These are phyloP conservation scores for Kalmusia sp. DNA, from an alignment of 2,329 filamentous ascomycete genomes.

Conservation along the genomic window DNA sequence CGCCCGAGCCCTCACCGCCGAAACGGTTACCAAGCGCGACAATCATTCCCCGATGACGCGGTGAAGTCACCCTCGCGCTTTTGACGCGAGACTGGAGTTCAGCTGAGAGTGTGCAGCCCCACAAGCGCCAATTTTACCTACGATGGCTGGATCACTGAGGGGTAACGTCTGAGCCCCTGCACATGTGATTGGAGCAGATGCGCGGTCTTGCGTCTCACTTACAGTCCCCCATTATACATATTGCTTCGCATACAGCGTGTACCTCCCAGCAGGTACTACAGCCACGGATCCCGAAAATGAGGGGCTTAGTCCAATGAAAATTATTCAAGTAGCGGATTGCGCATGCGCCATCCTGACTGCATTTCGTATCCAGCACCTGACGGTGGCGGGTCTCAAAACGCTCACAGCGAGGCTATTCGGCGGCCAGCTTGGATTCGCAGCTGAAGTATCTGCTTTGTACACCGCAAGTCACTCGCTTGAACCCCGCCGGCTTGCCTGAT, in stretches of 20 bases:
- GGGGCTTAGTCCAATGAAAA: slow-evolving; percentile 12
- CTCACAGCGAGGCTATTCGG: slow-evolving; percentile 23
- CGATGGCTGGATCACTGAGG: slow-evolving; percentile 12
- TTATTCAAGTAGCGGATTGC: slow-evolving; percentile 2
- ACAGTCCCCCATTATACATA: slow-evolving; percentile 26
- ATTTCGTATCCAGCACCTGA: slow-evolving; percentile 42
- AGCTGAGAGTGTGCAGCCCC: neutral
- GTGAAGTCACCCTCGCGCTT: neutral
- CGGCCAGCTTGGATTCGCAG: slow-evolving; percentile 16
- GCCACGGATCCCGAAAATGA: slow-evolving; percentile 30
- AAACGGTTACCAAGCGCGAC: slow-evolving; percentile 13
- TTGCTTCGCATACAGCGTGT: slow-evolving; percentile 38
- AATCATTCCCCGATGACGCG: neutral
- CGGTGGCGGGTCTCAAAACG: slow-evolving; percentile 14
- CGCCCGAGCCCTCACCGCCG: slow-evolving; percentile 29
- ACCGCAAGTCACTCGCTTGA: slow-evolving; percentile 23
- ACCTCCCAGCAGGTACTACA: slow-evolving; percentile 21
- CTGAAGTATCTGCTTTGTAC: slow-evolving; percentile 16
- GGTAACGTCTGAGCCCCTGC: slow-evolving; percentile 16
- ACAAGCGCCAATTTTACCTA: neutral
- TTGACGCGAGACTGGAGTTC: neutral
- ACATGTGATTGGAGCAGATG: slow-evolving; percentile 15
- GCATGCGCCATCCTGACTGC: slow-evolving; percentile 25
- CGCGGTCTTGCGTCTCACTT: slow-evolving; percentile 12
- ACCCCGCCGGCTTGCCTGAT: slow-evolving; percentile 3